A percentile compares a stretch with the other conserved stretches of the same genome.
Conservation (phyloP, 257 asterid species). For the Przewalskia tangutica region DNA sequence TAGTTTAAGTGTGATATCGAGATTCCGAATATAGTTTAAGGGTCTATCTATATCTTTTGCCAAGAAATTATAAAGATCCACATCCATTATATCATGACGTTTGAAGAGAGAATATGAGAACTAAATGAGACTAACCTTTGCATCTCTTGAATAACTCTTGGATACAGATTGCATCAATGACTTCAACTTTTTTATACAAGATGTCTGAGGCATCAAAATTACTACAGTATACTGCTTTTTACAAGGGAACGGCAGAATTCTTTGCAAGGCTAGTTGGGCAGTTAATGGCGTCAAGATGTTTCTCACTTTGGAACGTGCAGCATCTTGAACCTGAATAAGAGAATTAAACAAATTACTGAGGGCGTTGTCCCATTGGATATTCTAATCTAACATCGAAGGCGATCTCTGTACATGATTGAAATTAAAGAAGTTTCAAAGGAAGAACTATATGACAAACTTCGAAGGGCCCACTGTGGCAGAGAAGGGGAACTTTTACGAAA, state of each 20-base stretch:
- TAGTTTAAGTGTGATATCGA: background rate
- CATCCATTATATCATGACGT: background rate
- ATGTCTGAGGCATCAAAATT: constrained; percentile 85
- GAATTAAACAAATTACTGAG: constrained; percentile 6
- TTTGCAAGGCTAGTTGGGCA: constrained; percentile 64
- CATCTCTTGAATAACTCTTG: constrained; percentile 35
- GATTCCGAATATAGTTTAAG: background rate
- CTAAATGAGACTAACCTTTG: constrained; percentile 44
- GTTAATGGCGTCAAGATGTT: constrained; percentile 48
- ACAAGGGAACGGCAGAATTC: constrained; percentile 81
- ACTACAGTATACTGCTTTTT: constrained; percentile 79
- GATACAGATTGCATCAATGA: constrained; percentile 33
- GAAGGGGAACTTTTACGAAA: background rate
- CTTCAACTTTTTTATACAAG: constrained; percentile 41
- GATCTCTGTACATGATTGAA: background rate
- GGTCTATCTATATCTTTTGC: background rate
- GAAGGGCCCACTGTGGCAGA: background rate
- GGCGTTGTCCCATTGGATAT: background rate
- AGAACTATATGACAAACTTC: background rate
- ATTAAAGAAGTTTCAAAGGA: background rate
- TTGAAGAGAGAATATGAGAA: background rate
- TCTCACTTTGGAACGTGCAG: constrained; percentile 62
- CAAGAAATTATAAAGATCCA: background rate
- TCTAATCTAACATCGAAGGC: background rate
- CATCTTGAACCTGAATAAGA: constrained; percentile 59